phyloP scores from a whole-genome alignment of 495 filamentous ascomycete species.

The Aspergillus cavernicola region DNA sequence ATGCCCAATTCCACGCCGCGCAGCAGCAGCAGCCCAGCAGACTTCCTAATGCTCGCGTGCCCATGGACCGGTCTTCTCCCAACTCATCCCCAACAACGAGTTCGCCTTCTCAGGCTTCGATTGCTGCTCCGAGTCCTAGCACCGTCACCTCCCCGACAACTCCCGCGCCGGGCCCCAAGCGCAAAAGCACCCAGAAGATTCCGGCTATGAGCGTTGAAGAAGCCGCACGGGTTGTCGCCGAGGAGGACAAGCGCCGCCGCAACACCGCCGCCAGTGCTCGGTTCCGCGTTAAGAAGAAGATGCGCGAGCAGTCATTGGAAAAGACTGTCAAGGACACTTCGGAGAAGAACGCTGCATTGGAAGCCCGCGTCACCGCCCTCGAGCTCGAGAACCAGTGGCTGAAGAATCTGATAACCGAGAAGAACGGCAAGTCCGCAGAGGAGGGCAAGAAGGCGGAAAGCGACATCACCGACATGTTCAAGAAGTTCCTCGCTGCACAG shows the following conservation, averaged over 20 bases:
- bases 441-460: slow-evolving; percentile 38
- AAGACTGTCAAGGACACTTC: slow-evolving; percentile 83
- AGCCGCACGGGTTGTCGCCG: slow-evolving; percentile 68
- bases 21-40: slow-evolving; percentile 13
- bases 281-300: slow-evolving; percentile 99
- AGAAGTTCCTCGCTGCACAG: slow-evolving; percentile 44
- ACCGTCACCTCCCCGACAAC: slow-evolving; percentile 13
- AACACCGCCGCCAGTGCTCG: slow-evolving; percentile 94
- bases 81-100: slow-evolving; percentile 16
- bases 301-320: slow-evolving; percentile 90
- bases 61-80: slow-evolving; percentile 20
- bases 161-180: slow-evolving; percentile 31
- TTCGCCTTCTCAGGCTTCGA: slow-evolving; percentile 13
- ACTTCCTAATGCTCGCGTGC: slow-evolving; percentile 8
- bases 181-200: slow-evolving; percentile 38
- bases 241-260: slow-evolving; percentile 95
- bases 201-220: slow-evolving; percentile 37
- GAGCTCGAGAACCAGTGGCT: slow-evolving; percentile 98
- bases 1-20: slow-evolving; percentile 25
- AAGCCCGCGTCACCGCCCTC: slow-evolving; percentile 75
- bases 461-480: slow-evolving; percentile 48
- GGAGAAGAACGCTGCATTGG: slow-evolving; percentile 75
- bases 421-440: slow-evolving; percentile 56
- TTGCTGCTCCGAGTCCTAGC: slow-evolving; percentile 12
- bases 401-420: slow-evolving; percentile 88